Base-by-base conservation (phyloP, 352 stramenopile species). In the Pythium dissimile region DNA sequence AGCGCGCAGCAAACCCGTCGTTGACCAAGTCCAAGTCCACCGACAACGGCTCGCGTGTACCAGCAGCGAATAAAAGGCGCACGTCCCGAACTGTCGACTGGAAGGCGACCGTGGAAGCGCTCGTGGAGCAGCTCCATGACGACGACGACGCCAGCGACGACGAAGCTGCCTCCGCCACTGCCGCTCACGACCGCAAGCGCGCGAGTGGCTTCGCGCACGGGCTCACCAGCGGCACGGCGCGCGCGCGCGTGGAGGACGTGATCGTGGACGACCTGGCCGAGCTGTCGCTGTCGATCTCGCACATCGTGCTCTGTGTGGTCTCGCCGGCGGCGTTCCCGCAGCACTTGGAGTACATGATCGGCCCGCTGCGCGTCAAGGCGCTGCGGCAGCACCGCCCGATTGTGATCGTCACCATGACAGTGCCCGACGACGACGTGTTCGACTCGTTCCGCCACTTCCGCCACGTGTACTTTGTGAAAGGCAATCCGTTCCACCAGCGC, bases 261-360 rank as follows among this genome's bases (percentile, higher is more conserved):
- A 55, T 87, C 35, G 69, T 94, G 12, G 32, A 72, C 39, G 72
- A 89, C 15, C 66, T 88, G 16, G 43, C 54, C 8, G 63, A 80
- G 26, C 69, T 92, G 27, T 69, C 74, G 2, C 62, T 87, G n/a
- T 62, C 68, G 3, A 47, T 77, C 0, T 59, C 72, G 13, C 83
- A 84, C 28, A 89, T 94, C 18, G 77, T 92, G 30, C 67, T 94
- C 3, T 92, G 80, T 53, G 67, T 92, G 5, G 67, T 87, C 21
- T 80, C 77, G 0, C 45, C 73, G 3, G 73, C 59, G 21, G 52
- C 71, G 11, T 94, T 92, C 63, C 71, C 77, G 12, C 77, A 85
- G 53, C 76, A 92, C 39, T 64, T 92, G 16, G 83, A 92, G 65
- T 89, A 91, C 48, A 59, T 94, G 8, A 79, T 92, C 43, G 77